Evolutionary conservation across 441 rosid genomes (phyloP).

Genomic region (Aquilaria agallochum): DNA sequence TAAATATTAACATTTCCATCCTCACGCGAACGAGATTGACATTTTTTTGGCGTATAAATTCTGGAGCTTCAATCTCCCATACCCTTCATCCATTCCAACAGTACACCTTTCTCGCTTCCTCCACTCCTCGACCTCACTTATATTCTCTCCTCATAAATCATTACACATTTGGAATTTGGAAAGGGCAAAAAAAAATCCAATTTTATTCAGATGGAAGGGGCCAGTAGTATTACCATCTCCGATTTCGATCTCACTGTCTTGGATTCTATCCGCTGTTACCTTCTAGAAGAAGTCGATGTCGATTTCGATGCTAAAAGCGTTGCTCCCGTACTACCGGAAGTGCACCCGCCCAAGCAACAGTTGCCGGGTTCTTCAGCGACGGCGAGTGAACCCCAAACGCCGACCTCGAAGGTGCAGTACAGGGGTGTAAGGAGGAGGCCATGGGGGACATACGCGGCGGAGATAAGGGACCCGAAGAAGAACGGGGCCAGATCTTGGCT

Average conservation of each 20-base stretch:
- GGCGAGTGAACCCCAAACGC: neutral
- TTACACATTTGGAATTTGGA: too few relatives aligned
- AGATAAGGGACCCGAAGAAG: slow-evolving; percentile 51
- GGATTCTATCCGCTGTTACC: slow-evolving; percentile 21
- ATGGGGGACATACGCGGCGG: slow-evolving; percentile 63
- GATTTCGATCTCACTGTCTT: slow-evolving; percentile 10
- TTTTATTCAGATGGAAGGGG: neutral
- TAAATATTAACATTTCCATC: too few relatives aligned
- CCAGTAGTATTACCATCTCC: neutral
- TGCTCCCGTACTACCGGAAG: neutral
- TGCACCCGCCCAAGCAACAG: neutral
- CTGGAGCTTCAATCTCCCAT: too few relatives aligned
- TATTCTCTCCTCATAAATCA: too few relatives aligned
- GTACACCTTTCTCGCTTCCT: too few relatives aligned
- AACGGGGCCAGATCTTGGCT: slow-evolving; percentile 52
- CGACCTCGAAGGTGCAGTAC: slow-evolving; percentile 16
- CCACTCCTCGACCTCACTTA: too few relatives aligned
- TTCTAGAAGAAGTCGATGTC: slow-evolving; percentile 22
- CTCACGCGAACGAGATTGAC: too few relatives aligned
- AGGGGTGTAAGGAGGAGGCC: slow-evolving; percentile 55
- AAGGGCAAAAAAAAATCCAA: too few relatives aligned
- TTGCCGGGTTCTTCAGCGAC: neutral
- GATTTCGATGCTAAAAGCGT: slow-evolving; percentile 1
- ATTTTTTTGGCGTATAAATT: too few relatives aligned
- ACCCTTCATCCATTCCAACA: too few relatives aligned